phyloP scores from a whole-genome alignment of 2,329 filamentous ascomycete genomes.

The Fusarium ramigenum region DNA sequence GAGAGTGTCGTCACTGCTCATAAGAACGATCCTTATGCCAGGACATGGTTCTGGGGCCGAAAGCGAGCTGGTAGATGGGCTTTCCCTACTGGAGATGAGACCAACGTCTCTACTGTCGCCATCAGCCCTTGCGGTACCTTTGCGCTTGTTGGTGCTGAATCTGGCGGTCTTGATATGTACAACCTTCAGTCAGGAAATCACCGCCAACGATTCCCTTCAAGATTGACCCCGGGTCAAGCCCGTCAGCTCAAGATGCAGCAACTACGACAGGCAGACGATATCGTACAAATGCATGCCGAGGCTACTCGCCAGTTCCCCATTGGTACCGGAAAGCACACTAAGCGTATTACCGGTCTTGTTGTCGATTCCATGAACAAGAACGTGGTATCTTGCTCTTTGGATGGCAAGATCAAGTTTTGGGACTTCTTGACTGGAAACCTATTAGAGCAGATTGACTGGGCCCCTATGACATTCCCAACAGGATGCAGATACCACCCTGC shows the following conservation, averaged over 20 bases:
- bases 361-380: constrained; percentile 90
- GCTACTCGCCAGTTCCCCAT: constrained; percentile 54
- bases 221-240: constrained; percentile 79
- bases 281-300: constrained; percentile 63
- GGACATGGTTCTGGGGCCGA: constrained; percentile 98
- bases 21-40: constrained; percentile 81
- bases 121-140: constrained; percentile 95
- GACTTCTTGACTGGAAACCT: constrained; percentile 87
- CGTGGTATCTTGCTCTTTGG: constrained; percentile 85
- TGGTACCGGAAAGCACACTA: constrained; percentile 78
- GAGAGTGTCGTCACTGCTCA: constrained; percentile 97
- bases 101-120: constrained; percentile 85
- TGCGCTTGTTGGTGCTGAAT: constrained; percentile 85
- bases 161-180: constrained; percentile 90
- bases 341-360: constrained; percentile 84
- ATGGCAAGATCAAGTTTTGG: constrained; percentile 98
- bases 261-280: constrained; percentile 65
- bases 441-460: constrained; percentile 84
- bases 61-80: constrained; percentile 94
- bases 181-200: constrained; percentile 94
- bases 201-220: constrained; percentile 86
- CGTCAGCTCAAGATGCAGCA: constrained; percentile 77
- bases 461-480: constrained; percentile 76
- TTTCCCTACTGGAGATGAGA: constrained; percentile 84
- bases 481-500: constrained; percentile 82